These are phyloP conservation scores for Cryphonectria radicalis DNA, from an alignment of 2,329 filamentous ascomycete species.

Conservation along the genomic window DNA sequence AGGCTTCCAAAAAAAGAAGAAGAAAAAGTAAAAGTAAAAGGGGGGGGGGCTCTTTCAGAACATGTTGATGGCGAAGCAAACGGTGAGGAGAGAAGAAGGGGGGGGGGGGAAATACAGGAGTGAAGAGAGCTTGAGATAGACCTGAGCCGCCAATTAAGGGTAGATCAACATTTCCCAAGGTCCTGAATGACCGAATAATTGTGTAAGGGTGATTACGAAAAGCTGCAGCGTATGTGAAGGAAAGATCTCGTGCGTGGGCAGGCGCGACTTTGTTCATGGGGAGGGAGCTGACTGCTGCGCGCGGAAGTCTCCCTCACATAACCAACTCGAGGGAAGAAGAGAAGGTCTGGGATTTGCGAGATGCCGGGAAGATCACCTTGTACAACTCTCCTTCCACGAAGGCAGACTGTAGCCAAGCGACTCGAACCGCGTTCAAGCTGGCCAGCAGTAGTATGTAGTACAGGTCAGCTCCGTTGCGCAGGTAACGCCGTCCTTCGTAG, in stretches of 20 bases:
- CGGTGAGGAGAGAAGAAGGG: not conserved
- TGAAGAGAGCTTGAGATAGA: constrained; percentile 11
- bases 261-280: constrained; percentile 13
- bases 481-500: constrained; percentile 3
- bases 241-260: constrained; percentile 14
- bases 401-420: constrained; percentile 9
- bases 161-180: constrained; percentile 25
- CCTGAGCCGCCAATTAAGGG: constrained; percentile 11
- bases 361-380: constrained; percentile 19
- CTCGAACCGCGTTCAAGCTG: constrained; percentile 21
- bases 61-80: constrained; percentile 13
- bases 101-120: constrained; percentile 18
- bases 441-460: constrained; percentile 4
- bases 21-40: constrained; percentile 11
- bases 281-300: constrained; percentile 6
- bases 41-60: constrained; percentile 2
- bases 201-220: constrained; percentile 1
- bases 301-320: constrained; percentile 3
- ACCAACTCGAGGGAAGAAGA: not conserved
- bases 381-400: constrained; percentile 13
- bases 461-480: constrained; percentile 9
- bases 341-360: constrained; percentile 19
- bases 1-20: constrained; percentile 28
- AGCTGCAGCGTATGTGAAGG: constrained; percentile 10
- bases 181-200: constrained; percentile 7